Base-by-base conservation (phyloP, 805 yeast genomes). In the Komagataella phaffii region DNA sequence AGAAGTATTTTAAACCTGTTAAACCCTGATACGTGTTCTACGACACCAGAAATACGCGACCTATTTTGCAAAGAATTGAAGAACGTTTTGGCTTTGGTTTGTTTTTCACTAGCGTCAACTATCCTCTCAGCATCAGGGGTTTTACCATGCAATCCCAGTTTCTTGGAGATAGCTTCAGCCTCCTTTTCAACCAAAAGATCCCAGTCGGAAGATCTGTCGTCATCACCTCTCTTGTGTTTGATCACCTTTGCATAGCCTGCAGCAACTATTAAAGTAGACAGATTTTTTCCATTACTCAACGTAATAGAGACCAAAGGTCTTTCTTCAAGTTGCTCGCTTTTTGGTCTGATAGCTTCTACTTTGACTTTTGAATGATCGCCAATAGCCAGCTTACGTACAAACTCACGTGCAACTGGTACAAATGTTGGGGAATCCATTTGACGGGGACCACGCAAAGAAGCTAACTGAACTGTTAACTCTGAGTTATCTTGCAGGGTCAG, bases 61-160 rank as follows among this genome's bases (percentile, higher is more conserved):
- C 83, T 82, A 57, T 83, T 79, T 61, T 76, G 79, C 57, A 88
- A 77, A 2, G 88, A 79, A 54, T 84, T 76, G 59, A 85, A 71
- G 60, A 81, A 86, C 5, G 90, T 80, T 55, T 81, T 81, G 40
- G 96, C 88, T 59, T 87, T 79, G 46, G 81, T 69, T 6, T 75
- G 72, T 57, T 76, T 78, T 62, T 86, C 95, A 18, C 91, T 83
- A 4, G 95, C 95, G 63, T 88, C 91, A 40, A 85, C 85, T 36
- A 80, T 65, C 57, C 88, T 74, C 44, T 80, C 80, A 18, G 78
- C 67, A 14, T 78, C 78, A 14, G 80, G 79, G 50, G 77, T 74
- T 59, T 80, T 80, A 24, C 76, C 73, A 61, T 75, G 80, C 46
- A 88, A 70, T 18, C 96, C 96, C 10, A 14, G 17, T 48, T 70